Conservation (phyloP, 257 asterid species). For the Primulina eburnea region DNA sequence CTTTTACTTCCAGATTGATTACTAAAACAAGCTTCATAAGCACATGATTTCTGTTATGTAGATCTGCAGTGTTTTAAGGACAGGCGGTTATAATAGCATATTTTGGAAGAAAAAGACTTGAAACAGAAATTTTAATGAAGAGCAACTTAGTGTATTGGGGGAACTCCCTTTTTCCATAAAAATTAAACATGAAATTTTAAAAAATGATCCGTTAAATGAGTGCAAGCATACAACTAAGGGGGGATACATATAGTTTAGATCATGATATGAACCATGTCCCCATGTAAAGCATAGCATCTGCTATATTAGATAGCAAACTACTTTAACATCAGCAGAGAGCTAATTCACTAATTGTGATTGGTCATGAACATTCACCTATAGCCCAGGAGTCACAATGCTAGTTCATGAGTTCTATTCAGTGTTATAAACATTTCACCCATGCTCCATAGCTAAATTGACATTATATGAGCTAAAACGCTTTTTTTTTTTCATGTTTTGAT, state of each 20-base stretch:
- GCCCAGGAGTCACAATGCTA: background rate
- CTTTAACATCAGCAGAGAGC: background rate
- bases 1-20: slow-evolving; percentile 93
- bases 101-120: background rate
- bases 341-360: background rate
- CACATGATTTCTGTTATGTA: slow-evolving; percentile 70
- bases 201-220: background rate
- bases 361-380: background rate
- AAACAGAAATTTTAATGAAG: too few relatives aligned
- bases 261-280: background rate
- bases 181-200: background rate
- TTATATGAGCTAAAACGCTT: background rate
- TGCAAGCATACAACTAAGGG: background rate
- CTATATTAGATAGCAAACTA: background rate
- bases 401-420: background rate
- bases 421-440: background rate
- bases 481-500: background rate
- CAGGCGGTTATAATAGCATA: background rate
- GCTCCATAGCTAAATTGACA: background rate
- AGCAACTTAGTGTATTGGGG: background rate
- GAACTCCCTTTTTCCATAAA: background rate
- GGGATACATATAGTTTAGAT: too few relatives aligned
- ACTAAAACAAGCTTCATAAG: slow-evolving; percentile 75
- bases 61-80: slow-evolving; percentile 49
- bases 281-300: background rate